phyloP scores from a whole-genome alignment of 2,329 filamentous ascomycete species.

The Phialophora verrucosa region DNA sequence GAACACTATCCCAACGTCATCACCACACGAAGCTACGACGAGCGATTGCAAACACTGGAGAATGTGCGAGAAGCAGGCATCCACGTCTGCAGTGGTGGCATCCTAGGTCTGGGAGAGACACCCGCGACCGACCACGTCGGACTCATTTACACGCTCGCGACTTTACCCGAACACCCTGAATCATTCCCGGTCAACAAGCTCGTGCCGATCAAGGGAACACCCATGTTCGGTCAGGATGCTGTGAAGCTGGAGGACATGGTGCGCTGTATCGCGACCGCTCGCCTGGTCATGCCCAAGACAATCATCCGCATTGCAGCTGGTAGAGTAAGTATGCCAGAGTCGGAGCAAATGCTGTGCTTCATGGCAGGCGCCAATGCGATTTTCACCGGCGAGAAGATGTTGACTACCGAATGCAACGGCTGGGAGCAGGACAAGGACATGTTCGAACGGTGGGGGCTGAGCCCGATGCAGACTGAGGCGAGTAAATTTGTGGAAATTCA shows the following conservation, averaged over 20 bases:
- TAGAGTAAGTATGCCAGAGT: constrained; percentile 80
- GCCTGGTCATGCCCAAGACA: constrained; percentile 80
- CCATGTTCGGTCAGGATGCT: constrained; percentile 74
- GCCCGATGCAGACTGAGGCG: constrained; percentile 68
- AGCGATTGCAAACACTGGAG: constrained; percentile 77
- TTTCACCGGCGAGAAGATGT: constrained; percentile 94
- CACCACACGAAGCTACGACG: constrained; percentile 84
- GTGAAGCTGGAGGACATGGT: constrained; percentile 79
- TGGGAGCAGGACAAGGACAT: constrained; percentile 87
- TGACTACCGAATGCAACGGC: constrained; percentile 88
- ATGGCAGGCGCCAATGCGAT: constrained; percentile 92
- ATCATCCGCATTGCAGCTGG: constrained; percentile 88
- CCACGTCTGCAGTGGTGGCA: constrained; percentile 88
- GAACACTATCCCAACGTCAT: constrained; percentile 86
- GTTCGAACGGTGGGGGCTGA: constrained; percentile 81
- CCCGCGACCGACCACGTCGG: constrained; percentile 76
- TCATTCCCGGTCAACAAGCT: constrained; percentile 91
- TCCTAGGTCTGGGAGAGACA: constrained; percentile 81
- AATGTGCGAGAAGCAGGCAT: constrained; percentile 86
- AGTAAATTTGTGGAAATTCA: constrained; percentile 34
- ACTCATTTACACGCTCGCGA: constrained; percentile 80
- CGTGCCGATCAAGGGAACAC: constrained; percentile 88
- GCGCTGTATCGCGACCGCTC: constrained; percentile 81
- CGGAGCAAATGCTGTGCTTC: constrained; percentile 88
- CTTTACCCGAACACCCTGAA: constrained; percentile 80